Base-by-base conservation (phyloP, 2,329 filamentous ascomycete genomes). In the Stagonosporopsis cucurbitacearum region DNA sequence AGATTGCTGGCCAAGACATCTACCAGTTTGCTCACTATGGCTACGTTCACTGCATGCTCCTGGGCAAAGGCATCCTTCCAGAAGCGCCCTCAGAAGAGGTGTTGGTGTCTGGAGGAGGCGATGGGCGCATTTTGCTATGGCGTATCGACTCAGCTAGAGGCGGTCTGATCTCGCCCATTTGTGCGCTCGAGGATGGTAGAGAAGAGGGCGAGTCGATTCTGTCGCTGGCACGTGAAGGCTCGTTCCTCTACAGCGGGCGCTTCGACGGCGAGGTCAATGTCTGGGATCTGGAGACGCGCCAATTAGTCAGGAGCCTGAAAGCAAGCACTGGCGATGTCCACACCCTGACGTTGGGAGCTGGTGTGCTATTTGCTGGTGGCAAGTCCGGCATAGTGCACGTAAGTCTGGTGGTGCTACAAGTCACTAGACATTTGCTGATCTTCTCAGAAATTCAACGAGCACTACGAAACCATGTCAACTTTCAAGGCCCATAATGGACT, bases 51-150 rank as follows among this genome's bases (percentile, higher is more conserved):
- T 96, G 92, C 75, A 98, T 98, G 94, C 82, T 96, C 5, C 82
- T 99, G 56, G 88, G 91, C 0, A 87, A 85, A 58, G 91, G 90
- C 0, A 82, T 91, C 6, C 83, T 91, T 4, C 80, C 82, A n/a
- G 88, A 88, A 6, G 81, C 85, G 0, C 87, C 91, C 1, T 86
- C 89, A 23, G 80, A 84, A 53, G 93, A 98, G 65, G 87, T 96
- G 1, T 75, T 99, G 33, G 86, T 99, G 28, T 96, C 94, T 0
- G 95, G 93, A 8, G 93, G 92, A 32, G 96, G 95, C 28, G 95
- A 98, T 70, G 96, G 95, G 0, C 91, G 90, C 0, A 93, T 99
- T 71, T 96, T 96, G 75, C 75, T 98, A n/a, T 99, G 95, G 95
- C 85, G 84, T 49, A 82, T 96, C 15, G 77, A 85, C n/a, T 78